Evolutionary conservation across 2,329 filamentous ascomycete species (phyloP), one percentile per base, ranked within the genome.

Genomic region (Colletotrichum shisoi): DNA sequence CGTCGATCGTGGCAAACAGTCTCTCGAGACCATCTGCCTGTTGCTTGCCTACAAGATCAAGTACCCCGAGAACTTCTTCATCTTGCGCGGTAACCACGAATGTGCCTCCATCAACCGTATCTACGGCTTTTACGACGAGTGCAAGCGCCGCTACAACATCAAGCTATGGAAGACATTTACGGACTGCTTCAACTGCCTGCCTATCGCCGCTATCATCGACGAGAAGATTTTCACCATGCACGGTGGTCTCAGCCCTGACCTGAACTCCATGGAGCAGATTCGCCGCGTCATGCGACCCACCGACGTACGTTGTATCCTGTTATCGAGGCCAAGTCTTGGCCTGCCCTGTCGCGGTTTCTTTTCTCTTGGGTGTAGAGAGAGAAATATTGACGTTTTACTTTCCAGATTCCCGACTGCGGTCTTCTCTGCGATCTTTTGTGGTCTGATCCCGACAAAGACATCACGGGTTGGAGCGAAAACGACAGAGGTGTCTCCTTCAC

Each of bases 191-290:
- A 99, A 99, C 86, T 97, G 93, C 82, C 83, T 98, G 76, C 94
- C 94, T 54, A 98, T 99, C 79, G 95, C 94, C 66, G 94, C 95
- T 73, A 99, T 99, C 81, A 97, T 99, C 74, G 94, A 97, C 77
- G 95, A 97, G 85, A 99, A 98, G 90, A 99, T 99, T 78, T 98
- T 99, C 85, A 97, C 94, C 77, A 97, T 99, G 94, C 95, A 99
- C 82, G 95, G 95, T 77, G 95, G 95, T 76, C 83, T 99, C 76
- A 97, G 93, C 80, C 95, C 95, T 51, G 95, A 97, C 78, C 85
- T 99, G 72, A 97, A 98, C 86, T 97, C 94, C 40, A 99, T 99
- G 95, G 95, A 99, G 84, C 94, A 99, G 85, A 99, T 99, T 75
- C 93, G 95, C 78, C 91, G 94, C 74, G 94, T 99, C 73, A 98